Evolutionary conservation across 2,329 filamentous ascomycete species (phyloP), one percentile per base, ranked within the genome.

Genomic region (Paraphaeosphaeria sporulosa): DNA sequence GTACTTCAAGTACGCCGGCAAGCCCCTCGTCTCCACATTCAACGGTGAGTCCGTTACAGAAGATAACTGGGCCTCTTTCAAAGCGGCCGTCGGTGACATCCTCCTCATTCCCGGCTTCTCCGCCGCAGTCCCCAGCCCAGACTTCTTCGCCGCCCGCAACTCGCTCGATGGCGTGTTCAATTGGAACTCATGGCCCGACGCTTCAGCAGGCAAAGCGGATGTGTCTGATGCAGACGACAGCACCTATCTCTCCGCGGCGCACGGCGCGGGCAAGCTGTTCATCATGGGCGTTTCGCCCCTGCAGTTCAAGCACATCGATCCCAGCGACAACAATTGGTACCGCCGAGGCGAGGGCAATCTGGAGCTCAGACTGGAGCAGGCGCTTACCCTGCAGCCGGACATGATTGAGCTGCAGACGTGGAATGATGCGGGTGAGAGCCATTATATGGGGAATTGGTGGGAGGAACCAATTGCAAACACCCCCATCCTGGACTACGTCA

Each of bases 361-460:
- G 17, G 72, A 76, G 21, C 52, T 71, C 46, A 71, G 63, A 55
- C 68, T 71, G 40, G 63, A 51, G 30, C 71, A 66, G 58, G 70
- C 74, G 12, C 67, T 80, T 1, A 43, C 58, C 8, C 36, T 79
- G 10, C 68, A 75, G 50, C 78, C 78, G 2, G 75, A 79, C 50
- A 77, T 79, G 54, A 62, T 80, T 10, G 73, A 80, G 62, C 64
- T 80, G 4, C 76, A 78, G 49, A 79, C 76, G 15, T 81, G 79
- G 78, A 80, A 81, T 51, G 79, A 81, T 52, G 76, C 71, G 0
- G 77, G 77, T 1, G 78, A 80, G 55, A 67, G 66, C 12, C 78
- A 80, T 60, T 80, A 81, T 55, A 75, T 81, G 60, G 79, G 78
- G 0, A 76, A 78, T n/a, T 57, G 75, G 10, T 80, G 78, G 76